Conservation (phyloP, 345 rosid genomes). For the Salix exigua region DNA sequence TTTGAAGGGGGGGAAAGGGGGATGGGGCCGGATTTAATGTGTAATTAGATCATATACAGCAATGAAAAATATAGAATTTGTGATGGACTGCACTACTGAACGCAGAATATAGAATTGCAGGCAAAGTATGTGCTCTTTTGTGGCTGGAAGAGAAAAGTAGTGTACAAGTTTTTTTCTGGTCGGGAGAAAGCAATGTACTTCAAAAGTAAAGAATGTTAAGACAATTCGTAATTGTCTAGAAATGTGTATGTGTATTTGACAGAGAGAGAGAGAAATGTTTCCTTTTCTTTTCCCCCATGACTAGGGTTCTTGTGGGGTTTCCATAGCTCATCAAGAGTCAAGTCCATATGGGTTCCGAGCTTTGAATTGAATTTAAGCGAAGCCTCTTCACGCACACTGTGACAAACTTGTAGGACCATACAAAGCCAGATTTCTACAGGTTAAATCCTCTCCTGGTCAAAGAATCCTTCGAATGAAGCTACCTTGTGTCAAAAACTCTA, state of each 20-base stretch:
- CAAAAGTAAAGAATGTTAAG: conserved; percentile 17
- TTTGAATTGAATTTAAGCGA: conserved; percentile 6
- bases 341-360: conserved; percentile 7
- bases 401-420: conserved; percentile 33
- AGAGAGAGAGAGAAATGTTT: not conserved
- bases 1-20: not conserved
- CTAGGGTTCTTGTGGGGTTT: conserved; percentile 6
- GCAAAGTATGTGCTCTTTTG: conserved; percentile 22
- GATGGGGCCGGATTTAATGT: not conserved
- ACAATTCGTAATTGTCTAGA: conserved; percentile 11
- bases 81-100: conserved; percentile 29
- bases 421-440: no score
- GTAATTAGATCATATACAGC: not conserved
- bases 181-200: conserved; percentile 29
- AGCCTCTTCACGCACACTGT: not conserved
- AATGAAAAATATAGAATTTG: not conserved
- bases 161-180: conserved; percentile 18
- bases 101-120: conserved; percentile 11
- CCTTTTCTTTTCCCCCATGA: not conserved
- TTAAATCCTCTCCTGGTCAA: conserved; percentile 15
- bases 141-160: conserved; percentile 15
- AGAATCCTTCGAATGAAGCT: conserved; percentile 11
- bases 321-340: conserved; percentile 9
- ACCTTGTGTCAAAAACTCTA: conserved; percentile 4
- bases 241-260: conserved; percentile 20